Evolutionary conservation across 371 early-diverging fungal genomes (phyloP).

Genomic region (Synchytrium microbalum): DNA sequence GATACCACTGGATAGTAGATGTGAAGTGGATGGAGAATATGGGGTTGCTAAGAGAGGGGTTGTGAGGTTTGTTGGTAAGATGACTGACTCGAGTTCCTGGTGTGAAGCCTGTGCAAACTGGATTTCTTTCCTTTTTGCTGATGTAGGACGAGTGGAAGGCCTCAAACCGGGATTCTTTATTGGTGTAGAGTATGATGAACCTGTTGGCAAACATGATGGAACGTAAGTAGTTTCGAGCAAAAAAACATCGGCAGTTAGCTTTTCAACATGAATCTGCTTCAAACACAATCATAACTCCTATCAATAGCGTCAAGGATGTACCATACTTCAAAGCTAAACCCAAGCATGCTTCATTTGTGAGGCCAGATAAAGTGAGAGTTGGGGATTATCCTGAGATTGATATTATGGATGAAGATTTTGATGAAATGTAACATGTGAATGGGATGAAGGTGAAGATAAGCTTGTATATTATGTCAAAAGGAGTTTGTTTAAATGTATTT

Average conservation of each 20-base stretch:
- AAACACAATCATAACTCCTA: too few species aligned
- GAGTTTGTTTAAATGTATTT: too few species aligned
- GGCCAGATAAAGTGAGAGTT: conserved; percentile 73
- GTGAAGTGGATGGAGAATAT: conserved; percentile 54
- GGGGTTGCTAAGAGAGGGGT: conserved; percentile 61
- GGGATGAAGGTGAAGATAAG: background rate
- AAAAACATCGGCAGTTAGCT: background rate
- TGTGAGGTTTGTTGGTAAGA: conserved; percentile 69
- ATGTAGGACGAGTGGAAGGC: background rate
- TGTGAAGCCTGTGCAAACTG: too few species aligned
- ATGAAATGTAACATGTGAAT: conserved; percentile 29
- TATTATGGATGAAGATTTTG: conserved; percentile 31
- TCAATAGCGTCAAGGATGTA: conserved; percentile 57
- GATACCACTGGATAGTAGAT: conserved; percentile 75
- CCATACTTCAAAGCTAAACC: conserved; percentile 65
- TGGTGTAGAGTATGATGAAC: conserved; percentile 93
- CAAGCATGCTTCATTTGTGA: conserved; percentile 79
- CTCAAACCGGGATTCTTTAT: conserved; percentile 89
- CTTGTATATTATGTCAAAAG: too few species aligned
- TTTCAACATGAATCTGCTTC: too few species aligned
- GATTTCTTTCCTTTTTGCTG: too few species aligned
- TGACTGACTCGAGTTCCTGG: background rate
- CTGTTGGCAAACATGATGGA: conserved; percentile 91
- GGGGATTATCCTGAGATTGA: conserved; percentile 83
- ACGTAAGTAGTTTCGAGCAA: conserved; percentile 31